Percentiles rank a stretch among this genome's conserved stretches.
Conservation (phyloP, 768 basidiomycete genomes). For the Leccinum uliginosum region DNA sequence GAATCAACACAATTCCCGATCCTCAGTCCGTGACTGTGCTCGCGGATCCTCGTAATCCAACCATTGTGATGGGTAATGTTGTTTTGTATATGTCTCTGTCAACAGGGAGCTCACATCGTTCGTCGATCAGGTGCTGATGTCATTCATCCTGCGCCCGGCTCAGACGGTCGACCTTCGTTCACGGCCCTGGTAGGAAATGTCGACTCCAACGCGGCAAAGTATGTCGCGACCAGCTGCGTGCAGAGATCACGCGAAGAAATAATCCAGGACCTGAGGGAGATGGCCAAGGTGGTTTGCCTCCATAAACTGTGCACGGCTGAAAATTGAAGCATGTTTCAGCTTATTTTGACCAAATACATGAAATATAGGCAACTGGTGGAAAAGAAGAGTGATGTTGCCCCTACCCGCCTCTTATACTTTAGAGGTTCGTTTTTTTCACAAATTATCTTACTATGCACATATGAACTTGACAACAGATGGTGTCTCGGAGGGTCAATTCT, state of each 20-base stretch:
- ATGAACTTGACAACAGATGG: slow-evolving; percentile 36
- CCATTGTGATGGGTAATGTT: slow-evolving; percentile 69
- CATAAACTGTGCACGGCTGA: background rate
- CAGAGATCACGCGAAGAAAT: slow-evolving; percentile 72
- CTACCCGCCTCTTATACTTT: slow-evolving; percentile 73
- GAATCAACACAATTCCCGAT: slow-evolving; percentile 77
- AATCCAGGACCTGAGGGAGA: slow-evolving; percentile 63
- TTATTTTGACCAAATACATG: slow-evolving; percentile 54
- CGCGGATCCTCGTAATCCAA: slow-evolving; percentile 67
- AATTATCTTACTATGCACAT: background rate
- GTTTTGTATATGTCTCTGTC: background rate
- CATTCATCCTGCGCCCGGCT: slow-evolving; percentile 78
- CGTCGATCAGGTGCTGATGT: slow-evolving; percentile 63
- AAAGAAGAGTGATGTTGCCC: slow-evolving; percentile 42
- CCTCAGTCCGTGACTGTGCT: slow-evolving; percentile 59
- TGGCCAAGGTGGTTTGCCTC: slow-evolving; percentile 47
- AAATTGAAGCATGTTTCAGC: slow-evolving; percentile 32
- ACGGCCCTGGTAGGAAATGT: slow-evolving; percentile 78
- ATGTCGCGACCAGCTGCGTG: slow-evolving; percentile 55
- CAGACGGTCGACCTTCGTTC: slow-evolving; percentile 76
- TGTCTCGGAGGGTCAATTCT: slow-evolving; percentile 55
- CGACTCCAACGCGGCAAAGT: slow-evolving; percentile 73
- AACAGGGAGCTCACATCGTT: slow-evolving; percentile 1
- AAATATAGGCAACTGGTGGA: slow-evolving; percentile 53
- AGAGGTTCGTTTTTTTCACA: slow-evolving; percentile 43